Percentiles rank a stretch among this genome's conserved stretches.
Conservation (phyloP, 2,329 filamentous ascomycete genomes). For the Venturia asperata region DNA sequence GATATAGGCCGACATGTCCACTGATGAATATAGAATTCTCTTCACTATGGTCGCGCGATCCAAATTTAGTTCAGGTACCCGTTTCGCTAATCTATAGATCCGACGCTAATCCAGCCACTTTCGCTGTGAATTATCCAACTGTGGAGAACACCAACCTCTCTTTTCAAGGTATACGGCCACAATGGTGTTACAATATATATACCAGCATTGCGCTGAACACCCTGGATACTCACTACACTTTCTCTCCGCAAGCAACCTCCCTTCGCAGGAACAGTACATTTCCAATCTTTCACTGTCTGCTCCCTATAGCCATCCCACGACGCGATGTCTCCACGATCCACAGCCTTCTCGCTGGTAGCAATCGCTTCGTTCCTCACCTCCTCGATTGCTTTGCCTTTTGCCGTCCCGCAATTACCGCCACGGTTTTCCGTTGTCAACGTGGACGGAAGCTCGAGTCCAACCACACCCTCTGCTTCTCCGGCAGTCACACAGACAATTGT, state of each 20-base stretch:
- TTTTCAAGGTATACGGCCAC: background rate
- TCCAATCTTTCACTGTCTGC: background rate
- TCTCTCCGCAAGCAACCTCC: background rate
- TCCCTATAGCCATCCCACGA: background rate
- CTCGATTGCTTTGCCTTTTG: background rate
- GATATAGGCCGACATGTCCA: background rate
- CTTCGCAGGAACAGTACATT: background rate
- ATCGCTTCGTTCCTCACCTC: constrained; percentile 23
- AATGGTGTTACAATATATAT: constrained; percentile 11
- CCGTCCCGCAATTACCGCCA: background rate
- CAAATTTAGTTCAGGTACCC: background rate
- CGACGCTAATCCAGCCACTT: background rate
- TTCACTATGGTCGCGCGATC: background rate
- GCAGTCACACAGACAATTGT: constrained; percentile 7
- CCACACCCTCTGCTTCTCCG: background rate
- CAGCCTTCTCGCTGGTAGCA: constrained; percentile 1
- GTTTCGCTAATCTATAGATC: background rate
- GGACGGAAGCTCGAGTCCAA: constrained; percentile 13
- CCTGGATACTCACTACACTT: background rate
- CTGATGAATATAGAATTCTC: background rate
- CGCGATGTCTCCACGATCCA: background rate
- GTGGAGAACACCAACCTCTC: background rate
- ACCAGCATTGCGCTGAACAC: constrained; percentile 8
- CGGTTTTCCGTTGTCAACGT: constrained; percentile 16
- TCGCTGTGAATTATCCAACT: background rate